A percentile compares a stretch with the other conserved stretches of the same genome.
phyloP scores from a whole-genome alignment of 2,329 filamentous ascomycete genomes.

The Arthrobotrys conoides region DNA sequence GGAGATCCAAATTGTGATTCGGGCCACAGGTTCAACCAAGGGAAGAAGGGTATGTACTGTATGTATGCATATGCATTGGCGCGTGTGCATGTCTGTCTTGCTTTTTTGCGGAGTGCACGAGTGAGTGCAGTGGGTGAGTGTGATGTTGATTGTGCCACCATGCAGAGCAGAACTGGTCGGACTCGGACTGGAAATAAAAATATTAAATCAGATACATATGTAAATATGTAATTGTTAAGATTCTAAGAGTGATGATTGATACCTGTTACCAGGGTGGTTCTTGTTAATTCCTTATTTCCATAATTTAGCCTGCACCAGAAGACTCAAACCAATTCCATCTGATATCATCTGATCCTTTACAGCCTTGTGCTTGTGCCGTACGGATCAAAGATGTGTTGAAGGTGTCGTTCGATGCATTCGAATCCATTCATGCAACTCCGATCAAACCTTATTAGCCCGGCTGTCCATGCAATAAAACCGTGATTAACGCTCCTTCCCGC shows the following conservation, averaged over 20 bases:
- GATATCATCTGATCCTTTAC: conserved; percentile 24
- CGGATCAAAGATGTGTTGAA: conserved; percentile 51
- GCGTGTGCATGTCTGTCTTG: conserved; percentile 35
- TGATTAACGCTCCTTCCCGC: conserved; percentile 42
- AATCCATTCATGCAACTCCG: conserved; percentile 46
- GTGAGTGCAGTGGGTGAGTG: not conserved
- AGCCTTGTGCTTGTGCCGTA: too few relatives aligned
- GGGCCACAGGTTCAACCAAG: conserved; percentile 36
- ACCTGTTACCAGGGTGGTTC: not conserved
- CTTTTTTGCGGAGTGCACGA: conserved; percentile 15
- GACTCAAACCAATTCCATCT: conserved; percentile 32
- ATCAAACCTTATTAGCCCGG: conserved; percentile 27
- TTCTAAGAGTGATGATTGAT: too few relatives aligned
- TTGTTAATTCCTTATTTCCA: not conserved
- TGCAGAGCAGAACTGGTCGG: conserved; percentile 14
- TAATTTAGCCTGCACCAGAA: conserved; percentile 29
- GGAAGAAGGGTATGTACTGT: too few relatives aligned
- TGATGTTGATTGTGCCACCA: conserved; percentile 19
- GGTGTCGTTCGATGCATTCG: conserved; percentile 53
- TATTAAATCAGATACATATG: too few relatives aligned
- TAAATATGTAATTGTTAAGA: too few relatives aligned
- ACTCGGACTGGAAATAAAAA: too few relatives aligned
- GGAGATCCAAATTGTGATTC: conserved; percentile 45
- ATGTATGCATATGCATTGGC: conserved; percentile 34
- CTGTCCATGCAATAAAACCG: conserved; percentile 47